These are phyloP conservation scores for Angomonas ambiguus DNA, from an alignment of 208 protist genomes.

Conservation along the genomic window DNA sequence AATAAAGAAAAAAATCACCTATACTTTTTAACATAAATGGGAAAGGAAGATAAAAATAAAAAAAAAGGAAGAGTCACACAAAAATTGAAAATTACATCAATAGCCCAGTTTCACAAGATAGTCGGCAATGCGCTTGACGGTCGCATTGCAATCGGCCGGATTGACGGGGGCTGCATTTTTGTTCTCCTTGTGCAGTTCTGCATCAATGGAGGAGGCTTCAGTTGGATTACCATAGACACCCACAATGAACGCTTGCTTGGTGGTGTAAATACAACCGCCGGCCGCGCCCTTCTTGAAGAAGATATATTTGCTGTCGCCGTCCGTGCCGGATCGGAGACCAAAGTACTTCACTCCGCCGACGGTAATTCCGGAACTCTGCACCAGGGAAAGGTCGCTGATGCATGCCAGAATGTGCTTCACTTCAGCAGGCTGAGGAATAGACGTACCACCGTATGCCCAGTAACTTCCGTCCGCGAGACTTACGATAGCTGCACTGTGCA, in stretches of 20 bases:
- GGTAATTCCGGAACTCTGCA: conserved; percentile 68
- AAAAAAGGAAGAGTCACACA: conserved; percentile 11
- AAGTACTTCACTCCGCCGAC: conserved; percentile 87
- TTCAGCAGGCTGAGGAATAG: conserved; percentile 83
- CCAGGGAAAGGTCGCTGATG: conserved; percentile 49
- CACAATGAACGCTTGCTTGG: conserved; percentile 78
- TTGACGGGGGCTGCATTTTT: conserved; percentile 50
- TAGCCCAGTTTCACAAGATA: conserved; percentile 86
- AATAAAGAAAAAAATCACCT: conserved; percentile 3
- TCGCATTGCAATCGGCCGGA: conserved; percentile 79
- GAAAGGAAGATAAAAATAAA: conserved; percentile 8
- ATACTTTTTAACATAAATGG: not conserved
- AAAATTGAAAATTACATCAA: conserved; percentile 27
- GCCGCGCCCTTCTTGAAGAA: conserved; percentile 87
- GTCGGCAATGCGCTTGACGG: conserved; percentile 83
- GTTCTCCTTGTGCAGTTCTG: conserved; percentile 46
- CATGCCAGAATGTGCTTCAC: conserved; percentile 76
- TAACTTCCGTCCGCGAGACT: conserved; percentile 80
- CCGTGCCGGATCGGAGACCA: conserved; percentile 63
- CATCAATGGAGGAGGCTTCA: conserved; percentile 44
- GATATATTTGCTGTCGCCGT: conserved; percentile 76
- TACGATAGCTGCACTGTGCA: conserved; percentile 86
- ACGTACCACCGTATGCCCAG: conserved; percentile 83
- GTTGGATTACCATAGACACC: conserved; percentile 80
- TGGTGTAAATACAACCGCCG: conserved; percentile 82